Base-by-base conservation (phyloP, 495 filamentous ascomycete species). In the Staphylotrichum tortipilum region DNA sequence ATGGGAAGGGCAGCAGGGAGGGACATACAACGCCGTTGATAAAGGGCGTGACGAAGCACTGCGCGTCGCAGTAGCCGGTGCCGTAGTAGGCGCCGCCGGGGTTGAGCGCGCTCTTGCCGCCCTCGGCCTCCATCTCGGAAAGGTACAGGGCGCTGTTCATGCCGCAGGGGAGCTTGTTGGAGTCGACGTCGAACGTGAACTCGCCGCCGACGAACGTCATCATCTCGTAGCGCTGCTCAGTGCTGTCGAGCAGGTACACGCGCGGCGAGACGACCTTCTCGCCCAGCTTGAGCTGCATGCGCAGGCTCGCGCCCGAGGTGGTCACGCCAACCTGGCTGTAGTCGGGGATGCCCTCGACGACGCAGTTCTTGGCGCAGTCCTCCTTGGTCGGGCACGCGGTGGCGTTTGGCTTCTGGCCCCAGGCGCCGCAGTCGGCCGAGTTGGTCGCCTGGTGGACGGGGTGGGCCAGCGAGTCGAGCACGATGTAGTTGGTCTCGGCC, bases 21-120 rank as follows among this genome's bases (percentile, higher is more conserved):
- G 6, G 26, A 28, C 26, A 28, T 28, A 28, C 26, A 10, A 28
- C 63, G 28, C 81, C 80, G 56, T 81, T 79, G 53, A 83, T 74
- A 63, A 78, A 85, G 9, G 78, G 68, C 10, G 68, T 66, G 15
- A 68, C 63, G 33, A 67, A 73, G 65, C 83, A 87, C 58, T 87
- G 82, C 4, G 80, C 76, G 55, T 85, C 83, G 58, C 83, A 87
- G 68, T 87, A 86, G 0, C 83, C 83, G 0, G 80, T 82, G 3
- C 83, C 83, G 59, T 82, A 84, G 29, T 72, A 65, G 10, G 82
- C 79, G 29, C 82, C 81, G 1, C 77, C 80, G 17, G 76, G 68
- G 66, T 84, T 85, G 33, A 79, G 63, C 17, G 65, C 57, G 57
- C 65, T 69, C 42, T 70, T 62, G 36, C 77, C 80, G 33, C 82